phyloP scores from a whole-genome alignment of 2,329 filamentous ascomycete genomes.

The Xylaria sp. region DNA sequence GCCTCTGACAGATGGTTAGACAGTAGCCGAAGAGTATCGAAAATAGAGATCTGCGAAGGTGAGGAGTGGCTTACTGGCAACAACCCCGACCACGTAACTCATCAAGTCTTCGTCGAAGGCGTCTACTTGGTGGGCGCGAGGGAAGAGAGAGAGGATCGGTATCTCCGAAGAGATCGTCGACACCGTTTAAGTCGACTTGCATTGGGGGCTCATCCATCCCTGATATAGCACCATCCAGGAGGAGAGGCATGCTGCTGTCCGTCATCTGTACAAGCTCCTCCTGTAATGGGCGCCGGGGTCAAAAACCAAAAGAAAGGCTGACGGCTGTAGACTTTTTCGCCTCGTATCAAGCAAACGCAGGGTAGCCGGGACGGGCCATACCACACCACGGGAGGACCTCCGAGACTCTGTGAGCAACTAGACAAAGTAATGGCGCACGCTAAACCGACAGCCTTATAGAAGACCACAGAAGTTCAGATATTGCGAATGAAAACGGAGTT shows the following conservation, averaged over 20 bases:
- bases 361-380: conserved; percentile 11
- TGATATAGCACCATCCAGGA: conserved; percentile 67
- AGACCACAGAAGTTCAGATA: neutral
- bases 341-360: conserved; percentile 2
- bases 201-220: conserved; percentile 64
- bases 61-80: conserved; percentile 73
- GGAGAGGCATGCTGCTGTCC: conserved; percentile 58
- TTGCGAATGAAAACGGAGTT: neutral
- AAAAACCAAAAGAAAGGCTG: neutral
- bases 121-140: conserved; percentile 66
- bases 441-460: neutral
- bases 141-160: conserved; percentile 67
- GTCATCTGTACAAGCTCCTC: conserved; percentile 44
- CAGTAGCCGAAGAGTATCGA: conserved; percentile 33
- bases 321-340: neutral
- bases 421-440: neutral
- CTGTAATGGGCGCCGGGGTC: neutral
- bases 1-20: conserved; percentile 61
- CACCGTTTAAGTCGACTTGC: conserved; percentile 65
- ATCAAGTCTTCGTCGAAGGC: conserved; percentile 77
- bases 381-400: neutral
- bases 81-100: conserved; percentile 80
- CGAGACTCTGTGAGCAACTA: neutral
- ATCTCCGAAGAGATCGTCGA: conserved; percentile 81
- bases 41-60: neutral